phyloP scores from a whole-genome alignment of 305 asterid genomes.

The Petunia hybrid region DNA sequence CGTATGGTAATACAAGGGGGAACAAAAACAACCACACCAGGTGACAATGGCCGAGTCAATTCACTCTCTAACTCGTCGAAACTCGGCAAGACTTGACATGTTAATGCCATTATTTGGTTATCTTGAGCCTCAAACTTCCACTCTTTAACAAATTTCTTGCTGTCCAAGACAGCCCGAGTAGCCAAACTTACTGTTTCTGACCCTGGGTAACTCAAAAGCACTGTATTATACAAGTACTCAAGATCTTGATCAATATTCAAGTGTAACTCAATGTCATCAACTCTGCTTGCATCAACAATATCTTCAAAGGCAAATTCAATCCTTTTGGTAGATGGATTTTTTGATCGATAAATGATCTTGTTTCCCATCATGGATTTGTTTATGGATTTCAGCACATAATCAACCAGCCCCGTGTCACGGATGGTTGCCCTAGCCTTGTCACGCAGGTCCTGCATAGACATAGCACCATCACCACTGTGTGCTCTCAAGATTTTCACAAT shows the following conservation, averaged over 20 bases:
- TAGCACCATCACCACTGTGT: slow-evolving; percentile 27
- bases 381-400: slow-evolving; percentile 61
- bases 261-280: slow-evolving; percentile 41
- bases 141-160: slow-evolving; percentile 60
- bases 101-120: slow-evolving; percentile 46
- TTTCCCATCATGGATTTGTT: slow-evolving; percentile 50
- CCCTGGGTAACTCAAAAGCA: slow-evolving; percentile 52
- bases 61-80: slow-evolving; percentile 74
- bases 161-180: slow-evolving; percentile 43
- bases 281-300: slow-evolving; percentile 31
- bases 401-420: slow-evolving; percentile 62
- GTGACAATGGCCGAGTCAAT: slow-evolving; percentile 60
- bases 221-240: slow-evolving; percentile 55
- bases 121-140: slow-evolving; percentile 48
- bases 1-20: slow-evolving; percentile 54
- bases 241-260: slow-evolving; percentile 51
- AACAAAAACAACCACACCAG: slow-evolving; percentile 66
- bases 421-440: slow-evolving; percentile 53
- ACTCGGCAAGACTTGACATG: slow-evolving; percentile 72
- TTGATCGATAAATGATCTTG: slow-evolving; percentile 49
- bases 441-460: slow-evolving; percentile 45
- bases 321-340: slow-evolving; percentile 54
- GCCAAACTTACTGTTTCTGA: slow-evolving; percentile 41
- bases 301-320: slow-evolving; percentile 49
- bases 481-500: slow-evolving; percentile 37